These are phyloP conservation scores for Arthrinium phaeospermum DNA, from an alignment of 2,329 filamentous ascomycete genomes.

Conservation along the genomic window DNA sequence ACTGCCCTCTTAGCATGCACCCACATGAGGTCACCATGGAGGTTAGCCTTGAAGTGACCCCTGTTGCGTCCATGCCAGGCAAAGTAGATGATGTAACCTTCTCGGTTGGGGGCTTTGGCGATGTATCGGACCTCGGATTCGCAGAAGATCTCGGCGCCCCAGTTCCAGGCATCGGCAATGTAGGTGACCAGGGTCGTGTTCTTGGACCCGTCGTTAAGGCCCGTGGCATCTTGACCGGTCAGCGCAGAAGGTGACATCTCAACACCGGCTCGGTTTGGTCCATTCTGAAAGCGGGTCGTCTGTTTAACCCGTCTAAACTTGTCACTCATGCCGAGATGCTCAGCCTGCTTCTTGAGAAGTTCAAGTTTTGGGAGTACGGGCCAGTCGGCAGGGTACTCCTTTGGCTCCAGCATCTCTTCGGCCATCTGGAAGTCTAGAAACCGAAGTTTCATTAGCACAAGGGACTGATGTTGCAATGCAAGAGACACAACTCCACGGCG, in stretches of 20 bases:
- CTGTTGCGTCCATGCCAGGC: slow-evolving; percentile 67
- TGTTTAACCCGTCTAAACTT: slow-evolving; percentile 63
- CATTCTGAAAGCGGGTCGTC: slow-evolving; percentile 67
- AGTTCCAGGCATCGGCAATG: slow-evolving; percentile 72
- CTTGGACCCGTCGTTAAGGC: slow-evolving; percentile 72
- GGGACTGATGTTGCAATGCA: neutral
- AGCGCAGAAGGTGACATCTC: slow-evolving; percentile 65
- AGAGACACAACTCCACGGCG: neutral
- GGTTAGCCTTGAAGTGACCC: slow-evolving; percentile 57
- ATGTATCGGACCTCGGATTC: slow-evolving; percentile 70
- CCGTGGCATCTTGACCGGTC: slow-evolving; percentile 67
- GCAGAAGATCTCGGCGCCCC: slow-evolving; percentile 75
- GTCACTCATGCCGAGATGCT: slow-evolving; percentile 52
- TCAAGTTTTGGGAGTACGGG: slow-evolving; percentile 63
- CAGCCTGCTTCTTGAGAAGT: slow-evolving; percentile 62
- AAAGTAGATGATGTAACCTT: slow-evolving; percentile 69
- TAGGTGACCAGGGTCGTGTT: slow-evolving; percentile 71
- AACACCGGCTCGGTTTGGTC: slow-evolving; percentile 68
- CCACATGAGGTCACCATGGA: slow-evolving; percentile 69
- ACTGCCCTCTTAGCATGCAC: slow-evolving; percentile 69
- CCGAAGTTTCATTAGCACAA: neutral
- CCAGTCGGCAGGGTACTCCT: slow-evolving; percentile 62
- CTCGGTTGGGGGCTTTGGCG: slow-evolving; percentile 53
- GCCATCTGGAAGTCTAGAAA: slow-evolving; percentile 62
- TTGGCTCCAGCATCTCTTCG: slow-evolving; percentile 61